Base-by-base conservation (phyloP, 768 basidiomycete genomes). In the Russula sp. region DNA sequence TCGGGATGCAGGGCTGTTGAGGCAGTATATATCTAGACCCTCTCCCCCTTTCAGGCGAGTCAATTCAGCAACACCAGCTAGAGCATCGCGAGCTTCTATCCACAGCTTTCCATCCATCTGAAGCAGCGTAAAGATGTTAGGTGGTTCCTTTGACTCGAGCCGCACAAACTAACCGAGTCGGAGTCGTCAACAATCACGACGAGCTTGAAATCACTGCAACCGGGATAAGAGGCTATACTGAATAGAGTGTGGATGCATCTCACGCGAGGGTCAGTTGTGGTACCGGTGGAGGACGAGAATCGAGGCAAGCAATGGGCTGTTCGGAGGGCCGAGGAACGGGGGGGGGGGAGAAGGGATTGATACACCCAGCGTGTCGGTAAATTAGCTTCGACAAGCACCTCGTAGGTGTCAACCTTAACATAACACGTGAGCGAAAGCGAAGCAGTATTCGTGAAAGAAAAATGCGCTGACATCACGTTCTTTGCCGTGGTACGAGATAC, bases 41-140 rank as follows among this genome's bases (percentile, higher is more conserved):
- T 73, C 76, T 11, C 74, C 72, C 16, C 75, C 78, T 55, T 77
- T 76, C 42, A 71, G 65, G 32, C 72, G 74, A 26, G 77, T 75
- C 3, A 76, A 66, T 40, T 79, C 75, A 5, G 76, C 73, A 26
- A 80, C 73, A 52, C 75, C 79, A 49, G 72, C 78, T 24, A 81
- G 73, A 2, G 80, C 79, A 42, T 78, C 78, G 30, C 77, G 67
- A 1, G 80, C 71, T 59, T 71, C 76, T 24, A 59, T 50, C 80
- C 80, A 81, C 18, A 77, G 59, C 22, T 60, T 65, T 40, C 76
- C 78, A 53, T 76, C 79, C 79, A 80, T 79, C 77, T 77, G 48
- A 40, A 36, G 3, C 38, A 24, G 28, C 2, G 46, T 5, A 52
- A 20, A 8, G 10, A 8, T 56, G 24, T 36, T 20, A 30, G 36